A percentile compares a stretch with the other conserved stretches of the same genome.
Conservation (phyloP, 129 eudicot species). For the Lonicera japonica region DNA sequence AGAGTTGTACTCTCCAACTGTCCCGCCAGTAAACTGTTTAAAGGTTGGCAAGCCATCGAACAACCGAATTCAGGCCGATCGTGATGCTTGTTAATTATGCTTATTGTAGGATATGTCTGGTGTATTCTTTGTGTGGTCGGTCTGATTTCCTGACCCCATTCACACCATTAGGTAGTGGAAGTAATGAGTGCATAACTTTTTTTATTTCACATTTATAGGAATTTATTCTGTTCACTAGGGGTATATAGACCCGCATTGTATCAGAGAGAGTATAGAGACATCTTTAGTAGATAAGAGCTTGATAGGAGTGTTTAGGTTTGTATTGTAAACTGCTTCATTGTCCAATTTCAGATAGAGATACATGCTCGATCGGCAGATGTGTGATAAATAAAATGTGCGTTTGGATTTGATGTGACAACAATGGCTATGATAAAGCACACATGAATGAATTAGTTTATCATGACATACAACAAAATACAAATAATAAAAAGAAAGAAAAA, state of each 20-base stretch:
- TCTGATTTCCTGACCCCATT: slow-evolving; percentile 33
- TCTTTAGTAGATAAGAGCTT: not conserved
- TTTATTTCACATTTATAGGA: not conserved
- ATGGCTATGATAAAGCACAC: not conserved
- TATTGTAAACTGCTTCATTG: not conserved
- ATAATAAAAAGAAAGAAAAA: too few species aligned
- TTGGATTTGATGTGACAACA: not conserved
- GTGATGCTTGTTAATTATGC: slow-evolving; percentile 50
- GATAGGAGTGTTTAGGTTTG: not conserved
- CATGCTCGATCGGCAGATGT: not conserved
- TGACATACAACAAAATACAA: not conserved
- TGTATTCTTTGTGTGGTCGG: slow-evolving; percentile 44
- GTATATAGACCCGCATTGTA: too few species aligned
- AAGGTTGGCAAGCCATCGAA: slow-evolving; percentile 63
- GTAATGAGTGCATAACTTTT: not conserved
- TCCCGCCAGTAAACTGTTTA: slow-evolving; percentile 65
- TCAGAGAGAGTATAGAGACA: not conserved
- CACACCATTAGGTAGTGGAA: slow-evolving; percentile 11
- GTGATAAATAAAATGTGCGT: not conserved
- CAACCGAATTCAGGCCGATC: slow-evolving; percentile 48
- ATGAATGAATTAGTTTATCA: not conserved
- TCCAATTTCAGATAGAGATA: not conserved
- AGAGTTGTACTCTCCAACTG: slow-evolving; percentile 45
- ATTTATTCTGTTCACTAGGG: too few species aligned
- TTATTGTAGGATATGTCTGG: not conserved